phyloP scores from a whole-genome alignment of 208 protist genomes.

The Angomonas ambiguus region DNA sequence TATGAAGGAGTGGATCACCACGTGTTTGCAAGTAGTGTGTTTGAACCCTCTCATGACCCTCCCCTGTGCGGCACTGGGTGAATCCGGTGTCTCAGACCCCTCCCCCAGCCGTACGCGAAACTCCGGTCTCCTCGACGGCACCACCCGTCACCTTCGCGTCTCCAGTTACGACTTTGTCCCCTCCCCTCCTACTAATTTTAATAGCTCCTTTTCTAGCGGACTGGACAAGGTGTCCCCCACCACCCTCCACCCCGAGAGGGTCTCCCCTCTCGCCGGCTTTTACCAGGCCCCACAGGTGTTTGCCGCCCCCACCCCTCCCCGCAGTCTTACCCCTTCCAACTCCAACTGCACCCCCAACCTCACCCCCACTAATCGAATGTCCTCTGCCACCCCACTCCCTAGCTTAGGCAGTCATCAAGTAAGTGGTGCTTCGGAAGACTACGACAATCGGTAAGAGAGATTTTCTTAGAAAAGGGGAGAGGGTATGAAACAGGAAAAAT shows the following conservation, averaged over 20 bases:
- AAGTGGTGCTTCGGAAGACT: background rate
- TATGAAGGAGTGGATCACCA: background rate
- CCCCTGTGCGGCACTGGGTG: too few species aligned
- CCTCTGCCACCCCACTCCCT: background rate
- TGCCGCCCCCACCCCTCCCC: background rate
- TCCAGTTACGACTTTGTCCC: background rate
- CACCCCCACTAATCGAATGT: background rate
- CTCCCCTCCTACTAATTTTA: background rate
- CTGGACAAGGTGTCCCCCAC: slow-evolving; percentile 12
- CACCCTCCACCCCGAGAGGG: background rate
- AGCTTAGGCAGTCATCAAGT: background rate
- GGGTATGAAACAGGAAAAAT: too few species aligned
- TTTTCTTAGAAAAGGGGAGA: too few species aligned
- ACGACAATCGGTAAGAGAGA: background rate
- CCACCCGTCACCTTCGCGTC: background rate
- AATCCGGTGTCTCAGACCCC: too few species aligned
- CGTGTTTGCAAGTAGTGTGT: background rate
- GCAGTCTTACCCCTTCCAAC: background rate
- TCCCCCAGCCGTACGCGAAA: too few species aligned
- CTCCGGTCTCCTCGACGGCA: background rate
- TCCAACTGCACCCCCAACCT: background rate
- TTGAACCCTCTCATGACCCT: background rate
- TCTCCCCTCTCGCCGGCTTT: slow-evolving; percentile 6
- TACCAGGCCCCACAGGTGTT: background rate
- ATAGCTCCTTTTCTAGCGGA: slow-evolving; percentile 13